Evolutionary conservation across 208 protist species (phyloP), one percentile per base, ranked within the genome.

Genomic region (Crithidia expoeki): DNA sequence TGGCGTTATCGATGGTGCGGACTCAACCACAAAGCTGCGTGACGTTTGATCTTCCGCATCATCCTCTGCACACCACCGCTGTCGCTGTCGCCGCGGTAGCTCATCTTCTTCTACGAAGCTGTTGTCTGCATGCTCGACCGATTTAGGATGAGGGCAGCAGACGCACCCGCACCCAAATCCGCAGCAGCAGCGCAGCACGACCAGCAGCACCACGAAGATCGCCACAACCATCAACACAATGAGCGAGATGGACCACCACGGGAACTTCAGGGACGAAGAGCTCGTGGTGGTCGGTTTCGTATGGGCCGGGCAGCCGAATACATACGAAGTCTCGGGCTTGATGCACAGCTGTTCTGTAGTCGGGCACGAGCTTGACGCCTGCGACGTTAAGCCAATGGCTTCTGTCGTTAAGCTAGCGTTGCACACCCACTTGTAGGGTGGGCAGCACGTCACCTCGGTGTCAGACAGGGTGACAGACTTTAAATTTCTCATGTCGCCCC

Each of bases 351-450:
- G 5, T n/a, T 12, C 17, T 11, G 2, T n/a, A 2, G 56, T 12
- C 3, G 38, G n/a, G 30, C 56, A 62, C 21, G 33, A n/a, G 1
- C 14, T 16, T 4, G 56, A 62, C 16, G 38, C 56, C 23, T 6
- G 12, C 14, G 56, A 46, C n/a, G 33, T 49, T 23, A 62, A 3
- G 4, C 56, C 56, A 3, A 62, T 23, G 33, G 25, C 19, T 7
- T 3, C n/a, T 14, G 38, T 32, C 21, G 56, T 62, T 0, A 30
- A 49, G n/a, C 16, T 38, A 9, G 5, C 19, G 2, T 11, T 38
- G 38, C 56, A 62, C 36, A 62, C 11, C 56, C 56, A 62, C 38
- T 2, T 19, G 33, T 62, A 49, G 30, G 56, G 56, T 38, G 49
- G 33, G 17, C 56, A 62, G 38, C 56, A 46, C 36, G 56, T 62